Conservation (phyloP, 148 eudicot species). For the Rhododendron simsii region DNA sequence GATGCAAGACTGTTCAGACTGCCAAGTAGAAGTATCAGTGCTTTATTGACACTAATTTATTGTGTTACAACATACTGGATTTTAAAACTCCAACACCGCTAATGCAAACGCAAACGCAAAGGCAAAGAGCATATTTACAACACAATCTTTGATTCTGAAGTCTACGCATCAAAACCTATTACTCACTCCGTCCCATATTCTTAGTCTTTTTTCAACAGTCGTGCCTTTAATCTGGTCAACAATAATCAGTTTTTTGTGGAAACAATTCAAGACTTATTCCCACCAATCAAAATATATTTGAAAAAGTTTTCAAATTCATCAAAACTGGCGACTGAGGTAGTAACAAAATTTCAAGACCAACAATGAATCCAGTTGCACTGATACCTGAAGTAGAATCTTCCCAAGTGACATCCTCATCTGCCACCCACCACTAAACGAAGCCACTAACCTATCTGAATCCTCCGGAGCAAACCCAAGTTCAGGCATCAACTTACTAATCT, state of each 20-base stretch:
- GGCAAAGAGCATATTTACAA: neutral
- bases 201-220: neutral
- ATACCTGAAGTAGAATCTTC: conserved; percentile 93
- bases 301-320: neutral
- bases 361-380: neutral
- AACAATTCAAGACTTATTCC: neutral
- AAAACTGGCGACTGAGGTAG: neutral
- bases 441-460: conserved; percentile 92
- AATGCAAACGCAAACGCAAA: neutral
- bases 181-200: neutral
- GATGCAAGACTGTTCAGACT: neutral
- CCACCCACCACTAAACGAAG: conserved; percentile 98
- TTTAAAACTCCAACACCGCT: neutral
- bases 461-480: conserved; percentile 81
- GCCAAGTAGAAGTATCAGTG: neutral
- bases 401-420: conserved; percentile 99
- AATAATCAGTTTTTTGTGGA: neutral
- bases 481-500: conserved; percentile 87
- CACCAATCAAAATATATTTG: neutral
- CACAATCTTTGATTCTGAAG: neutral
- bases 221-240: neutral
- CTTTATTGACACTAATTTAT: neutral
- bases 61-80: neutral
- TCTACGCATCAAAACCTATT: neutral
- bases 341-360: neutral